Evolutionary conservation across 2,329 filamentous ascomycete species (phyloP), one percentile per base, ranked within the genome.

Genomic region (Aspergillus calidoustus): DNA sequence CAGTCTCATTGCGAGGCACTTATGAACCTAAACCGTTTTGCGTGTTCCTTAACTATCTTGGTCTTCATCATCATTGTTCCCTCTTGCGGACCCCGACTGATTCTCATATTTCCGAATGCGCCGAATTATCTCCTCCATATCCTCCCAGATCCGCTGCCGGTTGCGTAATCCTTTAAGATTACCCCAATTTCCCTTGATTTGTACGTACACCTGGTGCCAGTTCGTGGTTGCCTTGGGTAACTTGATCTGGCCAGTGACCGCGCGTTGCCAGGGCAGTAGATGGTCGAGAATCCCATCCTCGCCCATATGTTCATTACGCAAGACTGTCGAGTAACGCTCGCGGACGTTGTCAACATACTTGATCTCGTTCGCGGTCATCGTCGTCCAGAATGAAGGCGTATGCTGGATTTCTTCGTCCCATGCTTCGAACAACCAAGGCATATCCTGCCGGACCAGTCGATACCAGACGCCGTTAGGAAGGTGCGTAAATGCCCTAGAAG

Each of bases 121-220:
- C 22, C 77, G 75, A 68, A 82, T 77, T 31, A 72, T 64, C 38
- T 68, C 62, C 17, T 66, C 60, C 23, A 69, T 48, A 59, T 69
- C 64, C 38, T 58, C 49, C 66, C 68, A 73, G 28, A 73, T 68
- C 38, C 71, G 57, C 53, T 60, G 31, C 19, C 70, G 60, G 57
- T 73, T 73, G 41, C 46, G 49, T 31, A 72, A 43, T 0, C 71
- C 70, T 49, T 67, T 73, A 8, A 72, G 59, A 1, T 59, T 28
- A n/a, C 44, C 31, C 61, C 66, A 70, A 30, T 65, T 60, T 5
- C 44, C 46, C n/a, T 51, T 63, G 17, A 73, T 66, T n/a, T 62
- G 60, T 7, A 49, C 51, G 30, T 68, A 71, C 5, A 72, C 38
- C 44, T 1, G 9, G n/a, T 53, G 50, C 50, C 50, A 53, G n/a